A percentile compares a stretch with the other conserved stretches of the same genome.
Conservation (phyloP, 192 early-diverging fungal species). For the Gonapodya prolifera region DNA sequence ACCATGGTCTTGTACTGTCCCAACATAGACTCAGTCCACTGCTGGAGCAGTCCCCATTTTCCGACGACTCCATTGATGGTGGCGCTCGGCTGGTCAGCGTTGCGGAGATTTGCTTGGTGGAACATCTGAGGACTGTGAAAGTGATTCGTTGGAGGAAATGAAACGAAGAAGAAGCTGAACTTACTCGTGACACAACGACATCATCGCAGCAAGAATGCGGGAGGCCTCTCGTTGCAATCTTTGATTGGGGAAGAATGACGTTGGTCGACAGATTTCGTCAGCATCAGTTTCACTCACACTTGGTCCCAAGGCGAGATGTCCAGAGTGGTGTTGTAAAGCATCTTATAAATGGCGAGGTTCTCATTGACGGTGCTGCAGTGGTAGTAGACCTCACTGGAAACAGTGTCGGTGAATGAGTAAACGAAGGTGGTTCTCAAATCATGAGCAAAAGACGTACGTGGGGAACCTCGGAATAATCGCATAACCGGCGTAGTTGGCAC, state of each 20-base stretch:
- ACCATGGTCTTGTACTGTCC: background rate
- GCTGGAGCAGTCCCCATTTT: background rate
- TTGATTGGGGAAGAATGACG: background rate
- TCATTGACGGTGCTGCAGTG: background rate
- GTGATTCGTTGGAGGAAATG: too few relatives aligned
- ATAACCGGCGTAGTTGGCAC: background rate
- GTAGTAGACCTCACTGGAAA: background rate
- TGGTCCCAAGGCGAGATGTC: background rate
- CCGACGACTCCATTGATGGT: background rate
- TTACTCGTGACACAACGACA: background rate
- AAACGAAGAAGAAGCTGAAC: background rate
- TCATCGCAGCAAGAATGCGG: background rate
- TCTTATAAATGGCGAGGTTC: background rate
- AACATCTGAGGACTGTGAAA: conserved; percentile 8
- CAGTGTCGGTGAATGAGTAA: background rate
- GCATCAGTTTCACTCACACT: background rate
- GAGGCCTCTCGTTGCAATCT: background rate
- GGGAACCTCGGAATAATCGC: background rate
- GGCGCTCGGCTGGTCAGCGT: background rate
- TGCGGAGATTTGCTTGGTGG: conserved; percentile 5
- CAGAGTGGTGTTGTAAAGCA: background rate
- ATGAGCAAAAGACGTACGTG: background rate
- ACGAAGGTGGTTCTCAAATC: background rate
- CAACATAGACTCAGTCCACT: conserved; percentile 1
- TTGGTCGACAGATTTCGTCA: background rate